Base-by-base conservation (phyloP, 805 yeast genomes). In the Debaryomyces tyrocola region DNA sequence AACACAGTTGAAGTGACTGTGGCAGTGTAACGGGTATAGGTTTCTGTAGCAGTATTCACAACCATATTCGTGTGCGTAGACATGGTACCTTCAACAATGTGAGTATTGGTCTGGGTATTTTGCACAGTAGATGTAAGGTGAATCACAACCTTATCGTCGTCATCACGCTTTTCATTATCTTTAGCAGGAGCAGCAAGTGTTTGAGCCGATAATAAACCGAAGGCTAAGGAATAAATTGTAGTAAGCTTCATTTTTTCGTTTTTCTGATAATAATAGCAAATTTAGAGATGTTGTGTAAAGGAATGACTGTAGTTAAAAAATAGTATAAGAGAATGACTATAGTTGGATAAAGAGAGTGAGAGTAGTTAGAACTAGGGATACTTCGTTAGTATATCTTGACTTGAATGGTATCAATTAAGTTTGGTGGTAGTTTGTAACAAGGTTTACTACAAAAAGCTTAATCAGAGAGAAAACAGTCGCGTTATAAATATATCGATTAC, bases 1-100 rank as follows among this genome's bases (percentile, higher is more conserved):
- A 66, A 64, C n/a, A 72, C 65, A 14, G 75, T 70, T 2, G 68
- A 63, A 4, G 77, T 73, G 34, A 66, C 71, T 6, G 78, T 73
- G 14, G 75, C 75, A 36, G 77, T 73, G 55, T 70, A 72, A 24
- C 62, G 58, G 20, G 77, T 73, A 20, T 64, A 58, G 15, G 77
- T 73, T 34, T 63, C 55, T 14, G 73, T 68, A 17, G 63, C 53
- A 18, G 74, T 68, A 41, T 60, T 56, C 29, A 63, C 53, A 20
- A 56, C 48, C 40, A 58, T 45, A 47, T 68, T 58, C 17, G 74
- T 67, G 17, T 47, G 36, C 15, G 74, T 69, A 2, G 60, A 48
- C 28, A 59, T 55, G 15, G 58, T 49, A 18, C 69, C 74, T 33
- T 60, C 50, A 4, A 69, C 73, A 6, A 64, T 57, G 33, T 65